phyloP scores from a whole-genome alignment of 352 stramenopile genomes.

The Phytopythium helicoides region DNA sequence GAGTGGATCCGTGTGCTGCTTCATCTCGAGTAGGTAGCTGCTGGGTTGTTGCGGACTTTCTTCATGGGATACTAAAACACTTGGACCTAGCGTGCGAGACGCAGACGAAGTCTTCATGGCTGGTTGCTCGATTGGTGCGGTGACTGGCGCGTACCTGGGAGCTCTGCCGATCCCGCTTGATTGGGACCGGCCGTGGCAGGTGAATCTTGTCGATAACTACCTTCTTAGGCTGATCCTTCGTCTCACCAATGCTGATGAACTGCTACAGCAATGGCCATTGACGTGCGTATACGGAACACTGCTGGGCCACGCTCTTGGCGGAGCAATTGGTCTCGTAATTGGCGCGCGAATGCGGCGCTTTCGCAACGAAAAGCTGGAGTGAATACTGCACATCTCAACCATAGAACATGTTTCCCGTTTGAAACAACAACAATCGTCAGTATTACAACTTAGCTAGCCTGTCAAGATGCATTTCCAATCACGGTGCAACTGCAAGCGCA shows the following conservation, averaged over 20 bases:
- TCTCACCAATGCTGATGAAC: no score
- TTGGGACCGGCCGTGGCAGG: conserved; percentile 88
- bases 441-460: no score
- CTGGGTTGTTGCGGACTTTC: no score
- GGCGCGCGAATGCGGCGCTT: not conserved
- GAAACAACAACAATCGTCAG: no score
- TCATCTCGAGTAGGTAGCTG: no score
- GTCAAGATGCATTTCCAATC: no score
- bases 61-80: no score
- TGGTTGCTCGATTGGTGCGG: conserved; percentile 50
- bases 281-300: conserved; percentile 81
- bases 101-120: conserved; percentile 45
- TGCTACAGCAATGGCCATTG: conserved; percentile 87
- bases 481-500: conserved; percentile 13
- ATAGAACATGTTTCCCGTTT: no score
- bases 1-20: conserved; percentile 59
- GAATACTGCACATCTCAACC: no score
- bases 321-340: conserved; percentile 24
- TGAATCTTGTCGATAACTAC: no score
- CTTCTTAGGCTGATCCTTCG: no score
- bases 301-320: conserved; percentile 39
- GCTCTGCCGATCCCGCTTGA: conserved; percentile 81
- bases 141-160: conserved; percentile 67
- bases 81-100: conserved; percentile 37
- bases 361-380: not conserved